A percentile compares a stretch with the other conserved stretches of the same genome.
Conservation (phyloP, 2,329 filamentous ascomycete species). For the Colletotrichum sp. region DNA sequence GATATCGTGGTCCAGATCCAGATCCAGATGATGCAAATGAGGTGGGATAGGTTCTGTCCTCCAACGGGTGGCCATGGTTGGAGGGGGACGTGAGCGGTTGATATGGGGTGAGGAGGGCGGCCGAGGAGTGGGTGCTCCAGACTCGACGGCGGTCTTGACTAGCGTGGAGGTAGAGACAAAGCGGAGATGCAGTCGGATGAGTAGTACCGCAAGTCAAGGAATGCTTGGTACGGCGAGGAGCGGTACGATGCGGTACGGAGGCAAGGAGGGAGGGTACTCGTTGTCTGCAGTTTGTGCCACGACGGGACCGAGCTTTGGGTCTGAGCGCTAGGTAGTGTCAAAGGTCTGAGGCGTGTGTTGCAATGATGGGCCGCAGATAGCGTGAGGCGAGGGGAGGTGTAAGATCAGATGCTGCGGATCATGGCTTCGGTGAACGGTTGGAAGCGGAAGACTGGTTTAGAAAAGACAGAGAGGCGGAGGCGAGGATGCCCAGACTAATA, state of each 20-base stretch:
- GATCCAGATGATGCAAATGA: constrained; percentile 22
- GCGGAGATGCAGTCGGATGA: constrained; percentile 18
- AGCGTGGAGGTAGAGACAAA: constrained; percentile 9
- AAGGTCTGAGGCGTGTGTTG: constrained; percentile 9
- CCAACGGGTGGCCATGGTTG: constrained; percentile 25
- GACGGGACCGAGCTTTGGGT: constrained; percentile 13
- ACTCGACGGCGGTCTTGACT: constrained; percentile 14
- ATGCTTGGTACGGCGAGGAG: neutral
- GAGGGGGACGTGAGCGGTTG: constrained; percentile 1
- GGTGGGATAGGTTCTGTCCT: constrained; percentile 24
- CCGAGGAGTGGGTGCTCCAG: neutral
- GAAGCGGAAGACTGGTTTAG: neutral
- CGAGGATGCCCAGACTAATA: neutral
- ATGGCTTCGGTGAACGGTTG: neutral
- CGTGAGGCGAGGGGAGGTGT: neutral
- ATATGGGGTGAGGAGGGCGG: constrained; percentile 3
- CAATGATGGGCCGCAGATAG: neutral
- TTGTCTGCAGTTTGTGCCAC: neutral
- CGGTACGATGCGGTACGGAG: neutral
- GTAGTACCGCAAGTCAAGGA: neutral
- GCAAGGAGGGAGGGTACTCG: neutral
- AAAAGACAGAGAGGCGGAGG: neutral
- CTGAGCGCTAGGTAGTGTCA: constrained; percentile 6
- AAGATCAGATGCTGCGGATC: constrained; percentile 1
- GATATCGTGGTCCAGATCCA: neutral